Conservation (phyloP, 2,329 filamentous ascomycete species). For the Aspergillus calidoustus region DNA sequence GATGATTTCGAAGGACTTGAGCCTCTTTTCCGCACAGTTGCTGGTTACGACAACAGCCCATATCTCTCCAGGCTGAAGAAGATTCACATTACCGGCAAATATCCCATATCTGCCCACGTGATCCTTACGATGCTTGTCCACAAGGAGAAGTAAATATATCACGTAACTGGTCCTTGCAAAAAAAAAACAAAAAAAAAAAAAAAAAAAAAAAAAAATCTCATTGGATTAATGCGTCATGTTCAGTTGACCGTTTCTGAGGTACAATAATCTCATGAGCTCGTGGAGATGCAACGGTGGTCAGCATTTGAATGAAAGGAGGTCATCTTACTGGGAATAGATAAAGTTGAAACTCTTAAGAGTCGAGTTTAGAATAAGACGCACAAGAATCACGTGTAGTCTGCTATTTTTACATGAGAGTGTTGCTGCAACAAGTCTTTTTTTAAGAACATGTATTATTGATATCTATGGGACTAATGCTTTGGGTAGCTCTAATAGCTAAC, state of each 20-base stretch:
- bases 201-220: too few relatives aligned
- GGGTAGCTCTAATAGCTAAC: neutral
- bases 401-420: neutral
- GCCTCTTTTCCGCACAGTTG: too few relatives aligned
- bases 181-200: too few relatives aligned
- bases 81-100: too few relatives aligned
- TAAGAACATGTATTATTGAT: neutral
- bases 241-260: neutral
- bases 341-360: neutral
- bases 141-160: too few relatives aligned
- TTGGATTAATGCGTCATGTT: conserved; percentile 4
- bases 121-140: too few relatives aligned
- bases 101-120: too few relatives aligned
- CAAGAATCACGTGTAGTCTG: neutral
- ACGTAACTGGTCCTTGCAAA: too few relatives aligned
- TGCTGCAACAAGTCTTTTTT: neutral
- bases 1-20: too few relatives aligned
- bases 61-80: too few relatives aligned
- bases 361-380: neutral
- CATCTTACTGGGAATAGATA: neutral
- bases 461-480: neutral
- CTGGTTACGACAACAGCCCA: too few relatives aligned
- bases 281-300: neutral
- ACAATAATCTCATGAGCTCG: conserved; percentile 5
- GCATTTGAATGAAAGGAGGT: neutral